These are phyloP conservation scores for Lentinula sp. DNA, from an alignment of 768 basidiomycete genomes.

Conservation along the genomic window DNA sequence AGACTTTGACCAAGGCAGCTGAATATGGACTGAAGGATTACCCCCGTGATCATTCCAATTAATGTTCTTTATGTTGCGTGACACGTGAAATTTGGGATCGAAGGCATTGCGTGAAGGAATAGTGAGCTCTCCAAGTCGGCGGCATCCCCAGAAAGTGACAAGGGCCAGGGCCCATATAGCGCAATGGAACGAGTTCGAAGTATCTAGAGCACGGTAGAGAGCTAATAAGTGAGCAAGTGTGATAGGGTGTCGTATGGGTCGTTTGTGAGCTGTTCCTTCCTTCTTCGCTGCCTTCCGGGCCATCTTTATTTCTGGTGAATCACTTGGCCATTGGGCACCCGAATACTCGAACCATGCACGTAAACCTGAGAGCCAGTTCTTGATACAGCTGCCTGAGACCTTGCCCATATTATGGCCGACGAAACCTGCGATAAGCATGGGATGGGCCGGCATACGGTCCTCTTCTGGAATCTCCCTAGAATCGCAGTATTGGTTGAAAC, in stretches of 20 bases:
- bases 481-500: conserved; percentile 29
- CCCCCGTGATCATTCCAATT: background rate
- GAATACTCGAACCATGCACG: conserved; percentile 27
- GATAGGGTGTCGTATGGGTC: conserved; percentile 23
- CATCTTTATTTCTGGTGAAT: conserved; percentile 11
- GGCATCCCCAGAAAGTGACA: conserved; percentile 28
- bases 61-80: conserved; percentile 6
- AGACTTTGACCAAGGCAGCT: conserved; percentile 31
- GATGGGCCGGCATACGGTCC: conserved; percentile 21
- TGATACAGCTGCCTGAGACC: conserved; percentile 14
- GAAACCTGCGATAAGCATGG: conserved; percentile 23
- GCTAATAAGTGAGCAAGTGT: conserved; percentile 25
- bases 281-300: conserved; percentile 14
- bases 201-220: conserved; percentile 16
- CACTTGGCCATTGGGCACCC: conserved; percentile 31
- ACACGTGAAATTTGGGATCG: conserved; percentile 10
- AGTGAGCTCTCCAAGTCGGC: conserved; percentile 22
- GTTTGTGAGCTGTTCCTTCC: conserved; percentile 12
- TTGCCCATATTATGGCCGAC: conserved; percentile 12
- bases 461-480: conserved; percentile 17
- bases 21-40: background rate
- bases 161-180: conserved; percentile 28
- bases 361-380: conserved; percentile 28
- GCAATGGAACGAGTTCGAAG: conserved; percentile 21
- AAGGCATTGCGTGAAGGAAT: conserved; percentile 10